Evolutionary conservation across 1,284 basidiomycete genomes (phyloP).

Genomic region (Veloboletus limbatus): DNA sequence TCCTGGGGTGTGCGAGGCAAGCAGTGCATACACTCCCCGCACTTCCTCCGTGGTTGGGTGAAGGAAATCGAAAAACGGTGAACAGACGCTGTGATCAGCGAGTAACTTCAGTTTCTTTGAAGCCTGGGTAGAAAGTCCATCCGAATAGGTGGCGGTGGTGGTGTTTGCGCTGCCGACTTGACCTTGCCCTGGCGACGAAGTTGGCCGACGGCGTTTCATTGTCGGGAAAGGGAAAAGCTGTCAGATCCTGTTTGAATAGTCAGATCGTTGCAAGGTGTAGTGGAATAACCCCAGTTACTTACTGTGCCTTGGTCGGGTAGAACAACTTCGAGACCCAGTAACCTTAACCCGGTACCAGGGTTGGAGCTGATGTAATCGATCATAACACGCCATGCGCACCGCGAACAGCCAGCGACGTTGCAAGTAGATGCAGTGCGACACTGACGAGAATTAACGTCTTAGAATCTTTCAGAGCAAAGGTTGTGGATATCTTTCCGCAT

Average conservation of each 20-base stretch:
- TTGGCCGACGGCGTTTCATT: constrained; percentile 21
- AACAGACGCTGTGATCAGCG: constrained; percentile 40
- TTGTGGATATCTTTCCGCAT: too few relatives aligned
- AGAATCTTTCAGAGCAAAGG: too few relatives aligned
- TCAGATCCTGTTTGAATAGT: too few relatives aligned
- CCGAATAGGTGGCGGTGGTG: too few relatives aligned
- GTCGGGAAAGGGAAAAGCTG: too few relatives aligned
- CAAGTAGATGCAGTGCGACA: too few relatives aligned
- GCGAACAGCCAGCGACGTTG: too few relatives aligned
- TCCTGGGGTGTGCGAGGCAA: constrained; percentile 35
- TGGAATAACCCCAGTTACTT: too few relatives aligned
- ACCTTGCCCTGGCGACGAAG: not conserved
- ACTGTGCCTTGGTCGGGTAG: not conserved
- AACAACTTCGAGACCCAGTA: not conserved
- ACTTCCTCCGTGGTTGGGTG: constrained; percentile 53
- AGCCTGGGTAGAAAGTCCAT: constrained; percentile 17
- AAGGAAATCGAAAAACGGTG: constrained; percentile 54
- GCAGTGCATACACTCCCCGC: constrained; percentile 44
- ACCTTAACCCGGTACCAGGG: constrained; percentile 10
- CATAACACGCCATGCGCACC: too few relatives aligned
- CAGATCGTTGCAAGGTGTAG: too few relatives aligned
- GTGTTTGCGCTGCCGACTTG: not conserved
- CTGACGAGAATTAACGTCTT: too few relatives aligned
- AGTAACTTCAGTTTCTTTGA: constrained; percentile 54
- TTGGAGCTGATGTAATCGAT: constrained; percentile 17